These are phyloP conservation scores for Hyphopichia khmerensis DNA, from an alignment of 1,139 yeast genomes.

Conservation along the genomic window DNA sequence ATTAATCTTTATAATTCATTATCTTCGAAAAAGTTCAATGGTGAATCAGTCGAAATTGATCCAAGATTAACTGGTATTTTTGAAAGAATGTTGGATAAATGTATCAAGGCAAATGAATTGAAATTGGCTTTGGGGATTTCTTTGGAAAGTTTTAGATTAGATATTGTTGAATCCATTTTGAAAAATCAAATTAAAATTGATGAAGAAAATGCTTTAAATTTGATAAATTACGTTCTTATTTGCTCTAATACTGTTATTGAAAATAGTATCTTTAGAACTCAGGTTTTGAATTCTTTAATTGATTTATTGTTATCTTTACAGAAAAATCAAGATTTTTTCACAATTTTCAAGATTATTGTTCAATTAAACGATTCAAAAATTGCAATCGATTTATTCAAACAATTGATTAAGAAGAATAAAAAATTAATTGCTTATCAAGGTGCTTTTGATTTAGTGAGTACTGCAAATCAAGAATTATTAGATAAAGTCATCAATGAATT, in stretches of 20 bases:
- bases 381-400: constrained; percentile 68
- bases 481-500: constrained; percentile 56
- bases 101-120: constrained; percentile 68
- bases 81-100: constrained; percentile 82
- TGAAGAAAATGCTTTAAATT: constrained; percentile 49
- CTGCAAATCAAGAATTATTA: constrained; percentile 90
- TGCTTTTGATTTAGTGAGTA: constrained; percentile 89
- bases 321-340: constrained; percentile 72
- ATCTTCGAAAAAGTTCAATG: constrained; percentile 57
- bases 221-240: constrained; percentile 74
- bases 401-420: constrained; percentile 45
- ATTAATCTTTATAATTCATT: constrained; percentile 75
- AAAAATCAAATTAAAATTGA: constrained; percentile 36
- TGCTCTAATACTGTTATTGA: constrained; percentile 66
- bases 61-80: constrained; percentile 66
- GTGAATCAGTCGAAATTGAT: constrained; percentile 46
- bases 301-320: constrained; percentile 56
- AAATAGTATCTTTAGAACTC: constrained; percentile 63
- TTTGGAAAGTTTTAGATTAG: constrained; percentile 83
- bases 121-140: constrained; percentile 90
- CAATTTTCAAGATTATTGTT: constrained; percentile 81
- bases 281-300: constrained; percentile 64
- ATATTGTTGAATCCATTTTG: constrained; percentile 69
- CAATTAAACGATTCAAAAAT: constrained; percentile 76
- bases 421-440: constrained; percentile 79